Base-by-base conservation (phyloP, 371 early-diverging fungal genomes). In the Mortierella sp. region DNA sequence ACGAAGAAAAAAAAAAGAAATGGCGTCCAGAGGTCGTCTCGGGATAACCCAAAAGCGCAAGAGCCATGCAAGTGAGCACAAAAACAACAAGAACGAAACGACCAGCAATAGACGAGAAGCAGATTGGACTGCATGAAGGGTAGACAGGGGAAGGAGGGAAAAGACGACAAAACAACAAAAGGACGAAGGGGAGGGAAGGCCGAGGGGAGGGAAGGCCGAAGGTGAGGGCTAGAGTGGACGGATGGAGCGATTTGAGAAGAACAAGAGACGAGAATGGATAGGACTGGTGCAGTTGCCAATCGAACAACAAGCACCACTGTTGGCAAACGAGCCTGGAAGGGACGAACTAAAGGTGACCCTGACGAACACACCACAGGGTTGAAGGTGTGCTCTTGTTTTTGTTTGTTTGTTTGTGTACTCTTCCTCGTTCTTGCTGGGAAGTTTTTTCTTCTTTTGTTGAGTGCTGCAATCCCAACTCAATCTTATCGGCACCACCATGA, bases 41-140 rank as follows among this genome's bases (percentile, higher is more conserved):
- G 67, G 67, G 40, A 67, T 21, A 67, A 67, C 40, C 37, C 67
- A 40, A 67, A 64, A 37, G 21, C 19, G 72, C 34, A 51, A 37
- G 21, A 19, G 13, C 54, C 53, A 37, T 40, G 43, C 53, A 73
- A 57, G 34, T 40, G 54, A 73, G 53, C 40, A 46, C n/a, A 70
- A n/a, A 28, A 54, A 40, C 43, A 40, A 6, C 43, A 50, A 50
- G 16, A 50, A 50, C 16, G 16, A 11, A 50, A 50, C 50, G 14
- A 50, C 50, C 50, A 16, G 50, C 16, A 50, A 16, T 50, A 50
- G 16, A 16, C 50, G 50, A 16, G 13, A 50, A 16, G 16, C 13
- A 55, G 44, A 37, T 4, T 73, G 57, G 26, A 73, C 57, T 67
- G 67, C n/a, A 40, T 34, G 34, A 14, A 24, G 50, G 24, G 40